Conservation (phyloP, 768 basidiomycete genomes). For the Phanerochaete carnosa region DNA sequence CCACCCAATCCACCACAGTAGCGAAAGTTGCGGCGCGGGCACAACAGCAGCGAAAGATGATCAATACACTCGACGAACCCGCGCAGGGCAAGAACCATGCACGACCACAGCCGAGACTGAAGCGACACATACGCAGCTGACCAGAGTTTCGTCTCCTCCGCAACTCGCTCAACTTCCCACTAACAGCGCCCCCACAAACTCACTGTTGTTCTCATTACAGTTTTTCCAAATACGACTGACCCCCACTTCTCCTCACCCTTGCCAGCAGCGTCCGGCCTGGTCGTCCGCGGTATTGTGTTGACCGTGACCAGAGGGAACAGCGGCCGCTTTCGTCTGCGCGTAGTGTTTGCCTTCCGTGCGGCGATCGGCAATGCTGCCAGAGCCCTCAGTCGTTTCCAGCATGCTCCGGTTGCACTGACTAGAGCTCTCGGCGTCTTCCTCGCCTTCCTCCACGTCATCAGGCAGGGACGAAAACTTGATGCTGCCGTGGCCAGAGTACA, state of each 20-base stretch:
- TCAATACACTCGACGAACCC: no score
- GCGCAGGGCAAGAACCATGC: no score
- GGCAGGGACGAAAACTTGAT: constrained; percentile 17
- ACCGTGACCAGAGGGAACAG: constrained; percentile 73
- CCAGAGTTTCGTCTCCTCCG: no score
- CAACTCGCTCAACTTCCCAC: constrained; percentile 52
- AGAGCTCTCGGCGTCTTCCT: constrained; percentile 7
- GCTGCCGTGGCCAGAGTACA: constrained; percentile 23
- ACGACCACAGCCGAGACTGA: no score
- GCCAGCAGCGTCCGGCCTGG: constrained; percentile 40
- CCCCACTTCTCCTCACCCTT: constrained; percentile 47
- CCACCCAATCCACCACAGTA: no score
- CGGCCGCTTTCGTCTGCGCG: constrained; percentile 62
- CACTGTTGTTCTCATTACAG: constrained; percentile 13
- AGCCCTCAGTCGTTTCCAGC: neutral
- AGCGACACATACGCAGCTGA: no score
- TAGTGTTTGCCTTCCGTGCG: constrained; percentile 53
- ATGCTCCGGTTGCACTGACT: neutral
- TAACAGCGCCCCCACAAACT: constrained; percentile 41
- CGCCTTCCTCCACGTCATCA: constrained; percentile 24
- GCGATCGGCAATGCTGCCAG: constrained; percentile 1
- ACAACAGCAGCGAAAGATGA: no score
- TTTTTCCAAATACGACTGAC: constrained; percentile 56
- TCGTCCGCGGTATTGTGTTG: constrained; percentile 71
- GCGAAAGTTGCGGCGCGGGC: no score